Evolutionary conservation across 2,329 filamentous ascomycete genomes (phyloP).

Genomic region (Myriosclerotinia curreyana): DNA sequence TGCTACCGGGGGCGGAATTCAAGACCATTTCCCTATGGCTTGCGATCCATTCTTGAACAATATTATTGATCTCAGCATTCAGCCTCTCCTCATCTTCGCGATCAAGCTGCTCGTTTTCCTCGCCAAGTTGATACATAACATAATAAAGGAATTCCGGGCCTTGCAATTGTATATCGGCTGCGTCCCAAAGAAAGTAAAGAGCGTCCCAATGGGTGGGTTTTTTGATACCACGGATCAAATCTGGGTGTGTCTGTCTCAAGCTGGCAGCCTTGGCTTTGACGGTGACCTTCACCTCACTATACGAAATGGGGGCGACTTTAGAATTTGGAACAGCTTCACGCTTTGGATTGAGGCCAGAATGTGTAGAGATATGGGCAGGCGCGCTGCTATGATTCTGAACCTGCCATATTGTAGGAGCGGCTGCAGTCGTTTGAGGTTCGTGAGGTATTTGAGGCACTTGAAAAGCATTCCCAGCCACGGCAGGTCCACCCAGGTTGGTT

Average conservation of each 20-base stretch:
- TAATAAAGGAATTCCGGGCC: constrained; percentile 35
- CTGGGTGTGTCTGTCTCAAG: constrained; percentile 18
- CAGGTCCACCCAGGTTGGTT: neutral
- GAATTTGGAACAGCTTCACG: constrained; percentile 21
- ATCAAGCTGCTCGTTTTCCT: constrained; percentile 21
- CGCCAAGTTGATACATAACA: constrained; percentile 33
- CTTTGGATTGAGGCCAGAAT: constrained; percentile 21
- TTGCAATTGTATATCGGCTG: constrained; percentile 36
- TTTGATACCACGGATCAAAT: constrained; percentile 20
- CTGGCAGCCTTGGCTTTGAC: constrained; percentile 22
- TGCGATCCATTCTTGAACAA: constrained; percentile 28
- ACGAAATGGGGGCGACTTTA: constrained; percentile 21
- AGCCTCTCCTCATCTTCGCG: neutral
- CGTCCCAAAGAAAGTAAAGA: constrained; percentile 39
- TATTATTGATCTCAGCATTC: constrained; percentile 24
- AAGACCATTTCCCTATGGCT: constrained; percentile 1
- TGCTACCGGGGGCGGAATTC: neutral
- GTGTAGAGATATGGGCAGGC: constrained; percentile 31
- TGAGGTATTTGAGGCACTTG: neutral
- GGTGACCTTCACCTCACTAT: constrained; percentile 23
- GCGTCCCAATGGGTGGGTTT: constrained; percentile 29
- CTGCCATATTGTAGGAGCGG: constrained; percentile 10
- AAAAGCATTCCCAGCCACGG: neutral
- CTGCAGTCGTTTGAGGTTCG: neutral
- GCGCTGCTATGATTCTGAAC: constrained; percentile 8